Base-by-base conservation (phyloP, 2,329 filamentous ascomycete species). In the Pseudogymnoascus sp. region DNA sequence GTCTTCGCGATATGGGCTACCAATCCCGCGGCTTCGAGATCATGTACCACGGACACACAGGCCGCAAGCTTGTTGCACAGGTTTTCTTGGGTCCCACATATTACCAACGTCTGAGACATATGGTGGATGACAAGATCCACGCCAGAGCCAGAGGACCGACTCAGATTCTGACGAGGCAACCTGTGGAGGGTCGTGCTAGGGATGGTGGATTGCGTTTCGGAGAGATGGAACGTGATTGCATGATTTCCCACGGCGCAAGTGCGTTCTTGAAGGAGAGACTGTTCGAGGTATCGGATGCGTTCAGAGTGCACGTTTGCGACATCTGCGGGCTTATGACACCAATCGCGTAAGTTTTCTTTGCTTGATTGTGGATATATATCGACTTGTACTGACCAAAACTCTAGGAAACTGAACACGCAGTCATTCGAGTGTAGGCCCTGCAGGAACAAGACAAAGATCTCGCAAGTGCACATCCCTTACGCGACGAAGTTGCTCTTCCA, bases 181-280 rank as follows among this genome's bases (percentile, higher is more conserved):
- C 94, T 15, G 94, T 99, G 12, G 94, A 99, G 76, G 94, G 94
- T 88, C 89, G 95, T 83, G 94, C 94, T 3, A 82, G 95, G 75
- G 95, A 99, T 72, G 94, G 94, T 82, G 94, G 94, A 79, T 82
- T 99, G 45, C 92, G 95, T 72, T 99, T 99, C 84, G 94, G 94
- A 85, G 94, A 99, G 80, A 99, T 99, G 94, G 95, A 99, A 76
- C 92, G 95, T 78, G 95, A 99, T 83, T 99, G 94, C 74, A 99
- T 99, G 94, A 99, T 99, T 78, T 91, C 95, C n/a, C 95, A 99
- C 73, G 94, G 94, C 72, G 94, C 95, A 3, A 92, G 90, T 59
- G 88, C 92, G 1, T 99, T 99, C 82, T 77, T 99, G 71, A 99
- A 99, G 77, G 94, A 99, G 79, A 85, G 94, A 69, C 77, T 99